Evolutionary conservation across 2,329 filamentous ascomycete species (phyloP), one percentile per base, ranked within the genome.

Genomic region (Ceratocystiopsis sp.): DNA sequence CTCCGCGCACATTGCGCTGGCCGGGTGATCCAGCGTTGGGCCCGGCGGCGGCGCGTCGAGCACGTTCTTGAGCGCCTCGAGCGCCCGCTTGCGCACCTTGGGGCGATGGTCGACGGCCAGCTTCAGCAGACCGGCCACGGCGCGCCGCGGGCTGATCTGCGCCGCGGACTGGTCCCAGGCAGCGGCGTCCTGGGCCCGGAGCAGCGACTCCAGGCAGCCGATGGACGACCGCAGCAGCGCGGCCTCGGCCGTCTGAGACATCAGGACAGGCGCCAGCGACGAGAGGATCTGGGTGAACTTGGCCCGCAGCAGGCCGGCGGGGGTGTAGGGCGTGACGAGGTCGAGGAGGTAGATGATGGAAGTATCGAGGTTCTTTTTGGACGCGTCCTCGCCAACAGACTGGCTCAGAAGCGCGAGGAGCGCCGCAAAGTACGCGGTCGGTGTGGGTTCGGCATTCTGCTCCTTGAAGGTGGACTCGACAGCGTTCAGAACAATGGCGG

Each of bases 311-410:
- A 98, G 78, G 47, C 87, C 76, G 48, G 84, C 74, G 43, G 91
- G 85, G 48, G 87, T 78, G 63, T 79, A 83, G 46, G 83, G 82
- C 15, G 86, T 91, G 53, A 95, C 75, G 51, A 93, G 69, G 62
- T 98, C 89, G 65, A 98, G 84, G 15, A 98, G 78, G 62, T 98
- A 98, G 53, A 98, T 82, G 50, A 93, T 81, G 3, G 89, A 84
- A 18, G 82, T 78, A 32, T 84, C 81, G 47, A 93, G 68, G 50
- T 93, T 85, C 59, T 84, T 83, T 58, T 89, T 89, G 44, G 82
- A 67, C 43, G 76, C 75, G 42, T 76, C 80, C 50, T 63, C 68
- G 35, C 71, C 75, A 43, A 82, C 71, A 25, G 84, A 80, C 62
- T 93, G 83, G 53, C 77, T 75, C 3, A 98, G 74, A 4, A 98